Evolutionary conservation across 2,329 filamentous ascomycete genomes (phyloP).

Genomic region (Diaporthe sp.): DNA sequence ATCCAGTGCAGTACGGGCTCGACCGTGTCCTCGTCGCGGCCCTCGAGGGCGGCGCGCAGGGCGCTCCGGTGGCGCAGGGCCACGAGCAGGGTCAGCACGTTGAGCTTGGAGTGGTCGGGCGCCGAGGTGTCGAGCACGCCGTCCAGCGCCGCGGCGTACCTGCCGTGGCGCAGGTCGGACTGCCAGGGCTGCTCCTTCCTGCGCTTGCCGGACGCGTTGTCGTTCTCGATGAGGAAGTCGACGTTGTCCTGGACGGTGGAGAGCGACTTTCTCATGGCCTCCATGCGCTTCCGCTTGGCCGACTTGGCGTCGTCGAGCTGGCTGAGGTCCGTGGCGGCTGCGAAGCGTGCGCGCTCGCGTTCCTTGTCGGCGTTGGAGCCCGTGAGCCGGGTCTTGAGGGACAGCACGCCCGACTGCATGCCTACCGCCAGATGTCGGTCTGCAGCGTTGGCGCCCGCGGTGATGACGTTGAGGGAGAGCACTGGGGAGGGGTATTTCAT

Average conservation of each 20-base stretch:
- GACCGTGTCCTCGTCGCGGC: slow-evolving; percentile 83
- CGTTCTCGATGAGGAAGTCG: slow-evolving; percentile 89
- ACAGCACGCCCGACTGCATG: slow-evolving; percentile 93
- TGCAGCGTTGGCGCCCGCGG: slow-evolving; percentile 73
- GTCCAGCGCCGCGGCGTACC: slow-evolving; percentile 83
- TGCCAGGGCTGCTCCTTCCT: slow-evolving; percentile 81
- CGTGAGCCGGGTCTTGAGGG: slow-evolving; percentile 87
- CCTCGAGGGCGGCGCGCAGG: slow-evolving; percentile 80
- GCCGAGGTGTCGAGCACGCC: slow-evolving; percentile 70
- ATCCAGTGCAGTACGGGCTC: slow-evolving; percentile 88
- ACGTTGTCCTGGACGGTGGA: slow-evolving; percentile 87
- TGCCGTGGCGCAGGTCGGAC: slow-evolving; percentile 79
- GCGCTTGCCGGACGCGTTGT: slow-evolving; percentile 58
- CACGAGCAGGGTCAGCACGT: slow-evolving; percentile 80
- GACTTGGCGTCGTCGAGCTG: slow-evolving; percentile 76
- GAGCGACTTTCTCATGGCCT: slow-evolving; percentile 62
- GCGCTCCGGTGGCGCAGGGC: slow-evolving; percentile 90
- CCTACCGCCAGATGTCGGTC: slow-evolving; percentile 96
- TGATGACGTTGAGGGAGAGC: slow-evolving; percentile 82
- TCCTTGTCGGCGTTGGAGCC: slow-evolving; percentile 84
- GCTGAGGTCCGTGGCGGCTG: slow-evolving; percentile 83
- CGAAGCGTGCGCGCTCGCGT: slow-evolving; percentile 80
- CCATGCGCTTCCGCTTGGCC: slow-evolving; percentile 73
- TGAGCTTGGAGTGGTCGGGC: slow-evolving; percentile 67
- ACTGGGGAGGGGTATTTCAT: slow-evolving; percentile 94